A percentile compares a stretch with the other conserved stretches of the same genome.
Conservation (phyloP, 2,329 filamentous ascomycete species). For the Pseudogymnoascus sp. region DNA sequence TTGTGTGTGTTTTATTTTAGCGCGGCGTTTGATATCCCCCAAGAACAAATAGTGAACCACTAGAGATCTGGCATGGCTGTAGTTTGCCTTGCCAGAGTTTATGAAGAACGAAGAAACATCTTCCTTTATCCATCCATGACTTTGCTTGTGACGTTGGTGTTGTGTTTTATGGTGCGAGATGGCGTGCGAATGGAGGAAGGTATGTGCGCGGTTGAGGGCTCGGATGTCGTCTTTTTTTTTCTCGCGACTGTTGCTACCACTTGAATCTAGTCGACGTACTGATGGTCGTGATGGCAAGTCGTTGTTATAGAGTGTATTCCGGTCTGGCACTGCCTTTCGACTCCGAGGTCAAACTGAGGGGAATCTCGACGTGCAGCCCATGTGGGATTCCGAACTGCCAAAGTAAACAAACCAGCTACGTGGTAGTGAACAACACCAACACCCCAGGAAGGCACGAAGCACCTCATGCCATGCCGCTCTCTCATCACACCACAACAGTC, state of each 20-base stretch:
- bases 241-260: background rate
- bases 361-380: background rate
- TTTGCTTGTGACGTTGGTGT: background rate
- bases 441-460: background rate
- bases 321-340: background rate
- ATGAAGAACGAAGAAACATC: background rate
- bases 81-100: background rate
- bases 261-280: background rate
- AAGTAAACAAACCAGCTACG: background rate
- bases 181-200: background rate
- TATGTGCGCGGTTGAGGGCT: constrained; percentile 1
- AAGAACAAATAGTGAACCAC: background rate
- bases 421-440: background rate
- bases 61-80: background rate
- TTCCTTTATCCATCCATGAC: background rate
- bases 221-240: background rate
- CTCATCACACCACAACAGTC: background rate
- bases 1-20: constrained; percentile 5
- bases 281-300: background rate
- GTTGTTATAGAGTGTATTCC: background rate
- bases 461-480: background rate
- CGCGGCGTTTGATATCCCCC: constrained; percentile 5
- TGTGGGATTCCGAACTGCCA: background rate
- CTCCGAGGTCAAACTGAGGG: background rate
- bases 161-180: constrained; percentile 1